These are phyloP conservation scores for Pelargonium cotyledonis DNA, from an alignment of 441 rosid genomes.

Conservation along the genomic window DNA sequence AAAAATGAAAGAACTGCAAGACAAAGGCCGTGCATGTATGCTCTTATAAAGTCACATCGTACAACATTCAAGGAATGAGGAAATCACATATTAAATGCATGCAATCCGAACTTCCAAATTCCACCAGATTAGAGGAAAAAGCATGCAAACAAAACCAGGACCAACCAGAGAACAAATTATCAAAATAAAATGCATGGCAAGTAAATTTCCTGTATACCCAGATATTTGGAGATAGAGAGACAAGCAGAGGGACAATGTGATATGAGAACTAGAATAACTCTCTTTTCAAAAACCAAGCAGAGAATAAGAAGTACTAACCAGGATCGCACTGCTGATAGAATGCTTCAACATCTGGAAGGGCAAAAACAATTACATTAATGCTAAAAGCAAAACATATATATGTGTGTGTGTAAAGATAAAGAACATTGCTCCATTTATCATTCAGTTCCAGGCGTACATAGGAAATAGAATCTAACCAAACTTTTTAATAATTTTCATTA, in stretches of 20 bases:
- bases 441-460: neutral
- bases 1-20: neutral
- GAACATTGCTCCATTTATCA: neutral
- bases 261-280: neutral
- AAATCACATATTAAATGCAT: neutral
- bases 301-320: conserved; percentile 31
- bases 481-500: neutral
- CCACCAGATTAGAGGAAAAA: neutral
- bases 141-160: neutral
- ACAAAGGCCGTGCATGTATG: neutral
- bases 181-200: neutral
- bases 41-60: neutral
- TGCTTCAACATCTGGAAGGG: conserved; percentile 53
- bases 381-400: conserved; percentile 1
- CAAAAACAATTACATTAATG: conserved; percentile 10
- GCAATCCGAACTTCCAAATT: neutral
- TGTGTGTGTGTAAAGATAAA: neutral
- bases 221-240: too few species aligned
- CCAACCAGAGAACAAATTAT: neutral
- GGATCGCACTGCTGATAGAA: conserved; percentile 76
- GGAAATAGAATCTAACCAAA: neutral
- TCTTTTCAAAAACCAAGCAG: neutral
- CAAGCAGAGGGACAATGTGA: too few species aligned
- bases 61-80: neutral
- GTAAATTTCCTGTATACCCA: neutral